Base-by-base conservation (phyloP, 2,329 filamentous ascomycete species). In the Aspergillus chevalieri region DNA sequence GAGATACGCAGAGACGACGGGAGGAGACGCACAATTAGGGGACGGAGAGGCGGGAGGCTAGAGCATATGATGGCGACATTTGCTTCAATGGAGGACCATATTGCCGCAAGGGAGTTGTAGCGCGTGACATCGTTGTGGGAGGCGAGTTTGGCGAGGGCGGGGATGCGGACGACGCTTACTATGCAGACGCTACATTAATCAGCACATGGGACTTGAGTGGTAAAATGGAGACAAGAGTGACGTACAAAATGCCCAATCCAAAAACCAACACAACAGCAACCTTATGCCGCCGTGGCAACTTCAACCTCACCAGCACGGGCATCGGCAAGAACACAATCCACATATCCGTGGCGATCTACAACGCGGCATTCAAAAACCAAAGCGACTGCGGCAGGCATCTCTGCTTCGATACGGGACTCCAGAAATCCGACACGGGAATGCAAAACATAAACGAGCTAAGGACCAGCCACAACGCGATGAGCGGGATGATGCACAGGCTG, bases 21-120 rank as follows among this genome's bases (percentile, higher is more conserved):
- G 46, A 60, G 64, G 38, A 61, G 28, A 6, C 55, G 54, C 1
- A 58, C 54, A 7, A 66, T 19, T 6, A 67, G 51, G 0, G 64
- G 65, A 8, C 61, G 55, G 1, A 67, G 50, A 0, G 58, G 52
- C 2, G 62, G 58, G 0, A 67, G 57, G 26, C 63, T 63, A 26
- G 64, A 56, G 53, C 65, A 67, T 43, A 66, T 59, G 8, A 67
- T 62, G 47, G 65, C 65, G 28, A 65, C 49, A 44, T 62, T 64
- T 34, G 52, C 46, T 55, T 66, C 65, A 14, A 66, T 52, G 28
- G 55, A 59, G 19, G 65, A 66, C 65, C 64, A 67, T 43, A 57
- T 47, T 43, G 61, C 61, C n/a, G 59, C 56, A 10, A 50, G 15
- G 48, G 52, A 53, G 48, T 65, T 65, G 26, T 28, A 50, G 65